Percentiles rank a stretch among this genome's conserved stretches.
phyloP scores from a whole-genome alignment of 2,329 filamentous ascomycete genomes.

The Akanthomyces muscarius region DNA sequence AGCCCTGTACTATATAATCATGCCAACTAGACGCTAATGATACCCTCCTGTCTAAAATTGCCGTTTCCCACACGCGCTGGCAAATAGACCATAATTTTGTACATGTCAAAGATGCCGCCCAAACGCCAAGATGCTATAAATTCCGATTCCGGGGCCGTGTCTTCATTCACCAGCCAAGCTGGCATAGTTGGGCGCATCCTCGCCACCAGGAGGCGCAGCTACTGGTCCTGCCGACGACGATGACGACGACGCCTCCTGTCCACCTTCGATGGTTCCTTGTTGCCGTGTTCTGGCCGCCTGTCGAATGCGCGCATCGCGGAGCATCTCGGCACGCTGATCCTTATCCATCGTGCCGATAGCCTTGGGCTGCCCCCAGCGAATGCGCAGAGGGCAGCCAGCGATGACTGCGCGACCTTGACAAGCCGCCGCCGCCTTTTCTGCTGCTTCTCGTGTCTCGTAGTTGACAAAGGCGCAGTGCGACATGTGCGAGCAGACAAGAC shows the following conservation, averaged over 20 bases:
- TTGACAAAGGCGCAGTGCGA: slow-evolving; percentile 97
- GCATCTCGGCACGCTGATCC: slow-evolving; percentile 76
- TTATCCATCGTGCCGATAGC: slow-evolving; percentile 87
- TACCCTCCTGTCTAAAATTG: slow-evolving; percentile 24
- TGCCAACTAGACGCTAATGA: slow-evolving; percentile 24
- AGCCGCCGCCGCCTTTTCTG: slow-evolving; percentile 78
- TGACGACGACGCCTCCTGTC: slow-evolving; percentile 21
- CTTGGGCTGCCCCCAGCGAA: slow-evolving; percentile 91
- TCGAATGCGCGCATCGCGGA: slow-evolving; percentile 61
- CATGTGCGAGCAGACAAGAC: slow-evolving; percentile 91
- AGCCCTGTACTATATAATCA: slow-evolving; percentile 18
- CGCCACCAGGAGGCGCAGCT: slow-evolving; percentile 74
- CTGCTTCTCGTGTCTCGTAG: slow-evolving; percentile 77
- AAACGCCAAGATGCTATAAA: slow-evolving; percentile 29
- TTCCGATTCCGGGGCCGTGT: slow-evolving; percentile 16
- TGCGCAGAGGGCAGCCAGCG: slow-evolving; percentile 80
- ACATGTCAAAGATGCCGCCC: slow-evolving; percentile 21
- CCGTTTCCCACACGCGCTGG: background rate
- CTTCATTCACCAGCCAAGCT: slow-evolving; percentile 76
- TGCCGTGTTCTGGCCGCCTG: slow-evolving; percentile 32
- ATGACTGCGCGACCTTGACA: slow-evolving; percentile 88
- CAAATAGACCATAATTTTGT: background rate
- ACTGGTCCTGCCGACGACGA: slow-evolving; percentile 39
- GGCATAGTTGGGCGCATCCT: slow-evolving; percentile 72
- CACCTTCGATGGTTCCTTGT: slow-evolving; percentile 31